These are phyloP conservation scores for Musa troglodytarum DNA, from an alignment of 176 grass and related monocot species.

Conservation along the genomic window DNA sequence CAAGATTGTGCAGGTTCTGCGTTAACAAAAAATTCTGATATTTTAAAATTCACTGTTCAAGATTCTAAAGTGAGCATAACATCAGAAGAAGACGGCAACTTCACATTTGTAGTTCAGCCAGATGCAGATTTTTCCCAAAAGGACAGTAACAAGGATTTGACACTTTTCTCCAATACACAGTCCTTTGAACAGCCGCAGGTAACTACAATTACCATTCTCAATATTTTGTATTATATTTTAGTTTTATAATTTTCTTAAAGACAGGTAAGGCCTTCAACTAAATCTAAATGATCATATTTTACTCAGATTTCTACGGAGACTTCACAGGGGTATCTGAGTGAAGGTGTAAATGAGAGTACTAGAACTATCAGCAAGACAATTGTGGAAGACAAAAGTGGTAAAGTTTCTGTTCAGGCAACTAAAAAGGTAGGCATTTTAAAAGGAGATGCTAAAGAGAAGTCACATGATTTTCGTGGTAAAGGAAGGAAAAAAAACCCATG, in stretches of 20 bases:
- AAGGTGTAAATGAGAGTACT: conserved; percentile 25
- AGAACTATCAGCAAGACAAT: conserved; percentile 28
- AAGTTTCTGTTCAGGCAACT: conserved; percentile 5
- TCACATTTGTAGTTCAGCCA: conserved; percentile 71
- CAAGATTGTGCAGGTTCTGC: conserved; percentile 33
- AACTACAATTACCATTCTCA: not conserved
- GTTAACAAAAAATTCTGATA: conserved; percentile 23
- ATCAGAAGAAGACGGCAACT: conserved; percentile 63
- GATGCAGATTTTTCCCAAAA: conserved; percentile 43
- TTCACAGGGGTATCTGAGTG: not conserved
- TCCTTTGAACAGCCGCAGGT: conserved; percentile 45
- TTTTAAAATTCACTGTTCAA: conserved; percentile 9
- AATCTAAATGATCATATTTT: not conserved
- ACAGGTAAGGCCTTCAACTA: not conserved
- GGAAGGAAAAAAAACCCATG: conserved; percentile 37
- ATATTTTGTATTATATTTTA: not conserved
- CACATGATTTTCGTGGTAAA: conserved; percentile 23
- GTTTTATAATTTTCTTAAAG: not conserved
- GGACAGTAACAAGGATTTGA: conserved; percentile 45
- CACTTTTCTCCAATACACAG: conserved; percentile 35
- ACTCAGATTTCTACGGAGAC: conserved; percentile 34
- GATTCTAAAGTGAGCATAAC: conserved; percentile 34
- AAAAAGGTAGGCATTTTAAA: conserved; percentile 16
- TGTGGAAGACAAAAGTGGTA: conserved; percentile 33
- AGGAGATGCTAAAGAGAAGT: conserved; percentile 31